These are phyloP conservation scores for Knufia petricola DNA, from an alignment of 2,329 filamentous ascomycete species.

Conservation along the genomic window DNA sequence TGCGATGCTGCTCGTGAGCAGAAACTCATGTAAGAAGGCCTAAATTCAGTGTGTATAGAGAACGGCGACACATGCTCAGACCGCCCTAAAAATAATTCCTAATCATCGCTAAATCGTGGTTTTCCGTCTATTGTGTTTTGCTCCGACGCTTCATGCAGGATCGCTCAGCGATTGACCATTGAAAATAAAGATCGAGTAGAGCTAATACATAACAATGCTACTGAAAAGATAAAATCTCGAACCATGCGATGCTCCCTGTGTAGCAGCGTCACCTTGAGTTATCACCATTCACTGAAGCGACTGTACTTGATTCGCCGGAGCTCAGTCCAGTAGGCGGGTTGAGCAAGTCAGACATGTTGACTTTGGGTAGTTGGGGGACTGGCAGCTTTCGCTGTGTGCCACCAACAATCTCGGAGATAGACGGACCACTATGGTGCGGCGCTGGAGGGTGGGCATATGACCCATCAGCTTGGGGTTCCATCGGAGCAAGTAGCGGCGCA, in stretches of 20 bases:
- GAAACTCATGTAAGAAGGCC: not conserved
- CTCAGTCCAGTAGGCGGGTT: conserved; percentile 56
- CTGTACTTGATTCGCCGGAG: conserved; percentile 67
- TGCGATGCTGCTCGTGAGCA: not conserved
- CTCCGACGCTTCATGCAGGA: conserved; percentile 4
- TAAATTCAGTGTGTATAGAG: not conserved
- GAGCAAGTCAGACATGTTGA: conserved; percentile 76
- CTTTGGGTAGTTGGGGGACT: conserved; percentile 77
- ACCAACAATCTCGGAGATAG: conserved; percentile 89
- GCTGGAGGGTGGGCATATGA: conserved; percentile 47
- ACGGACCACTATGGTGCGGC: conserved; percentile 55
- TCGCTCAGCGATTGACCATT: conserved; percentile 1
- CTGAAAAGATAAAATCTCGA: not conserved
- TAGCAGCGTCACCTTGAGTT: not conserved
- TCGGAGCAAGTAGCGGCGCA: conserved; percentile 58
- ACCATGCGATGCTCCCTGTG: no score
- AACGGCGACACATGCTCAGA: no score
- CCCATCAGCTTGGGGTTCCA: conserved; percentile 56
- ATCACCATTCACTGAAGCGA: conserved; percentile 65
- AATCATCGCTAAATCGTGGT: not conserved
- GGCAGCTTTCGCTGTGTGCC: conserved; percentile 84
- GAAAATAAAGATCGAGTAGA: not conserved
- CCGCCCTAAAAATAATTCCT: no score
- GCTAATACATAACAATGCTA: not conserved
- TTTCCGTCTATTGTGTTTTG: not conserved